Evolutionary conservation across 2,329 filamentous ascomycete genomes (phyloP).

Genomic region (Westerdykella aurantiaca): DNA sequence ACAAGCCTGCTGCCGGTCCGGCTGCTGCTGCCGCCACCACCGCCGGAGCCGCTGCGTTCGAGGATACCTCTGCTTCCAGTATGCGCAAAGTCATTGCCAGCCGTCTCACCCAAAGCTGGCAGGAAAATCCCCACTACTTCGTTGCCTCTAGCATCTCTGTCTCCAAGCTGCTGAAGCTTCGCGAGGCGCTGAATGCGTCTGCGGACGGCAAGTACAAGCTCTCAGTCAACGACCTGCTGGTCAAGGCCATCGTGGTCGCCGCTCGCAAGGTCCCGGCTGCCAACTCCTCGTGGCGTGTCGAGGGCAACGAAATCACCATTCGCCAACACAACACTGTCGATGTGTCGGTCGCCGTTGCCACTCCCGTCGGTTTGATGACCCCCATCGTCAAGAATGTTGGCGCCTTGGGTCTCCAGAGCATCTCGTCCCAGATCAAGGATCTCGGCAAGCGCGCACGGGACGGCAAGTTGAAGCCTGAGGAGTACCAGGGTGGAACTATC

Average conservation of each 20-base stretch:
- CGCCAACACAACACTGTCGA: constrained; percentile 91
- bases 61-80: constrained; percentile 76
- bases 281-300: constrained; percentile 87
- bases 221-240: constrained; percentile 98
- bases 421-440: constrained; percentile 88
- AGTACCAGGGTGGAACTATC: constrained; percentile 98
- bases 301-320: constrained; percentile 71
- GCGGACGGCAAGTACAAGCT: constrained; percentile 96
- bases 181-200: constrained; percentile 82
- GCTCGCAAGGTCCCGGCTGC: constrained; percentile 90
- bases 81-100: constrained; percentile 98
- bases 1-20: constrained; percentile 50
- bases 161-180: constrained; percentile 91
- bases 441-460: constrained; percentile 94
- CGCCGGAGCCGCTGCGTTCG: constrained; percentile 60
- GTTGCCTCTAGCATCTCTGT: constrained; percentile 89
- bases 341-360: constrained; percentile 92
- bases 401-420: constrained; percentile 76
- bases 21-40: constrained; percentile 47
- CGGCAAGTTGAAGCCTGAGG: constrained; percentile 97
- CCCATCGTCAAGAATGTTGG: constrained; percentile 91
- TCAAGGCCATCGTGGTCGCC: constrained; percentile 88
- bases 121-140: constrained; percentile 97
- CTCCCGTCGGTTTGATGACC: constrained; percentile 89
- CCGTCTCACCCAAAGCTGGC: constrained; percentile 81